Evolutionary conservation across 1,139 yeast species (phyloP).

Genomic region (Candida pseudocylindracea): DNA sequence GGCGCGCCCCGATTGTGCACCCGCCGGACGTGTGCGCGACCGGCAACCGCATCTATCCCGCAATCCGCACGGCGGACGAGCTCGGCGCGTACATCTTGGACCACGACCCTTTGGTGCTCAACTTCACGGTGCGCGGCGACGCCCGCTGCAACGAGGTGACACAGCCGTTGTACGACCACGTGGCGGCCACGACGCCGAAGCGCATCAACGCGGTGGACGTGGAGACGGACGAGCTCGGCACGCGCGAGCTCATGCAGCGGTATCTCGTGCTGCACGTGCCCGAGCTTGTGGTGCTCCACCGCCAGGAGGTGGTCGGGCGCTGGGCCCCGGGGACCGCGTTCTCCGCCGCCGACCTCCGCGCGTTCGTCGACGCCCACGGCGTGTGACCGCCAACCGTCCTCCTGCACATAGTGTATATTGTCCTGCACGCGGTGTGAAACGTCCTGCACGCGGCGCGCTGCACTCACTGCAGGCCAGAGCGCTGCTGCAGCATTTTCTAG

Average conservation of each 20-base stretch:
- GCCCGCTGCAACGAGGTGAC: constrained; percentile 39
- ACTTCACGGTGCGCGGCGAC: constrained; percentile 54
- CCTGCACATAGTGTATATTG: too few relatives aligned
- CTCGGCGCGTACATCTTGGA: constrained; percentile 9
- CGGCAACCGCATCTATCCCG: too few relatives aligned
- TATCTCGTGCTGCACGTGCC: constrained; percentile 44
- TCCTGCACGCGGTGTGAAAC: too few relatives aligned
- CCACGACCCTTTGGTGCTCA: constrained; percentile 41
- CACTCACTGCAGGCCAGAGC: too few relatives aligned
- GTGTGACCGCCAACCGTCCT: too few relatives aligned
- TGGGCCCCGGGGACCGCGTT: constrained; percentile 15
- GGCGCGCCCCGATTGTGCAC: too few relatives aligned
- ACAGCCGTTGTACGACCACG: constrained; percentile 32
- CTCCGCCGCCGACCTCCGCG: constrained; percentile 23
- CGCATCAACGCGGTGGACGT: constrained; percentile 44
- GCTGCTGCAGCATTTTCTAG: neutral
- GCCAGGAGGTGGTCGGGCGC: constrained; percentile 37
- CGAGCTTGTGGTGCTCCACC: constrained; percentile 39
- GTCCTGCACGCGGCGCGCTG: too few relatives aligned
- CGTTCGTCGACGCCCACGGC: too few relatives aligned
- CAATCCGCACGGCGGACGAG: too few relatives aligned
- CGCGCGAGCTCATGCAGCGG: constrained; percentile 30
- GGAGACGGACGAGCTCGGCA: constrained; percentile 43
- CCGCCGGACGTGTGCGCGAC: too few relatives aligned
- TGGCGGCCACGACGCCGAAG: constrained; percentile 18